Evolutionary conservation across 1,139 yeast species (phyloP), one percentile per base, ranked within the genome.

Genomic region (Protomyces macrosporus): DNA sequence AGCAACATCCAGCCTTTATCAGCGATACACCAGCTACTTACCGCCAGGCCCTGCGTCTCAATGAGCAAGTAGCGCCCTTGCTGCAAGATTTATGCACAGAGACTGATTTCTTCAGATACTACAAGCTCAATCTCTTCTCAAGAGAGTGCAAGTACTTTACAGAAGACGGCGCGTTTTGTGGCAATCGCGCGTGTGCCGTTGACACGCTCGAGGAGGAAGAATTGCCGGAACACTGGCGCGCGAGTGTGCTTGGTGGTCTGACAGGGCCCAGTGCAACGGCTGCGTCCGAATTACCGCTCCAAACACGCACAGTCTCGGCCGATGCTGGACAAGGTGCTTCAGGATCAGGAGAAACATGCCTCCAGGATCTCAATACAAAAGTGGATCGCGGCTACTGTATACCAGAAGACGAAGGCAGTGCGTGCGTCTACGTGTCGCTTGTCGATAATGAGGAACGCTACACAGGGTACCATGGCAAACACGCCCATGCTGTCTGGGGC

Each of bases 381-480:
- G 55, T 54, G 14, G 70, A 71, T 30, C 58, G 68, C 9, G 85
- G 83, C 74, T 84, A 84, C 71, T 82, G 86, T 69, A 82, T 82
- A 67, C 82, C 85, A 23, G 88, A 85, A 68, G 88, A 84, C 66
- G 87, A 75, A 67, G 73, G 72, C 6, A 70, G 72, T 7, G 73
- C 73, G 51, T 85, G 97, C 64, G 97, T 90, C 3, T 87, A 87
- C 71, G 96, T 93, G 35, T 90, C 91, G 71, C 81, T 95, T 66
- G 79, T 86, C 34, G 89, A 88, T 65, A 95, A 95, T 72, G 97
- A 97, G 0, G 99, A 95, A 75, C 81, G 98, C 71, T 95, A 89
- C 76, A 95, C 98, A 0, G 98, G 98, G 0, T 95, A 95, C 73
- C 88, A 91, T 53, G 98, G 98, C 40, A 83, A 86, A 63, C 97